These are phyloP conservation scores for Solanum megistacrolobum DNA, from an alignment of 257 asterid species.

Conservation along the genomic window DNA sequence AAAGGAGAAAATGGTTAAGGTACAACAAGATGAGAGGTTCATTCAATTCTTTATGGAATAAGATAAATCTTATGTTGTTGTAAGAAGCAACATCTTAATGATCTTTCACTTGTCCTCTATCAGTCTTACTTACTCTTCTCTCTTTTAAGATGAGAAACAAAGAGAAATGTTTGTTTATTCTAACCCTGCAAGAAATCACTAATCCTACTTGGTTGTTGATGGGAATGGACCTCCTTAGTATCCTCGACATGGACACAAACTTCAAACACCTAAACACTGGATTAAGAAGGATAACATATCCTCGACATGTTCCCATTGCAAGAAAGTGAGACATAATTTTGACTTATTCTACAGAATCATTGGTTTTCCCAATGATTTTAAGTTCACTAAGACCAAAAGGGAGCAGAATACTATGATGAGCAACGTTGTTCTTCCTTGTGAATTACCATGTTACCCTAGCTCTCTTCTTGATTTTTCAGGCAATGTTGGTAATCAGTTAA, in stretches of 20 bases:
- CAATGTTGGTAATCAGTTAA: too few species aligned
- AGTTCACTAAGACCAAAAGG: too few species aligned
- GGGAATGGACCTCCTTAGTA: background rate
- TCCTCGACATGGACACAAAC: background rate
- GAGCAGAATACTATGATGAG: too few species aligned
- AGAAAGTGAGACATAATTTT: too few species aligned
- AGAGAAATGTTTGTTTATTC: background rate
- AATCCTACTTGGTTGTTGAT: background rate
- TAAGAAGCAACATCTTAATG: background rate
- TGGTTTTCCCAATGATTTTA: too few species aligned
- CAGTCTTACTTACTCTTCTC: background rate
- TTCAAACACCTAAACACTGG: too few species aligned
- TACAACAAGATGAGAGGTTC: background rate
- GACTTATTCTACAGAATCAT: too few species aligned
- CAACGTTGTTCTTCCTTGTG: too few species aligned
- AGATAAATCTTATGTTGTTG: background rate
- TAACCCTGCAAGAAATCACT: background rate
- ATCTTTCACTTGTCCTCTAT: background rate
- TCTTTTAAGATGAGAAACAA: background rate
- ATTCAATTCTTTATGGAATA: background rate
- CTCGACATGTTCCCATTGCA: too few species aligned
- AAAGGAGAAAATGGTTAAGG: background rate
- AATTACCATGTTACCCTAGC: too few species aligned
- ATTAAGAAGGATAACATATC: too few species aligned
- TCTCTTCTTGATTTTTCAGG: too few species aligned